phyloP scores from a whole-genome alignment of 2,329 filamentous ascomycete genomes.

The Gnomoniopsis smithogilvyi region DNA sequence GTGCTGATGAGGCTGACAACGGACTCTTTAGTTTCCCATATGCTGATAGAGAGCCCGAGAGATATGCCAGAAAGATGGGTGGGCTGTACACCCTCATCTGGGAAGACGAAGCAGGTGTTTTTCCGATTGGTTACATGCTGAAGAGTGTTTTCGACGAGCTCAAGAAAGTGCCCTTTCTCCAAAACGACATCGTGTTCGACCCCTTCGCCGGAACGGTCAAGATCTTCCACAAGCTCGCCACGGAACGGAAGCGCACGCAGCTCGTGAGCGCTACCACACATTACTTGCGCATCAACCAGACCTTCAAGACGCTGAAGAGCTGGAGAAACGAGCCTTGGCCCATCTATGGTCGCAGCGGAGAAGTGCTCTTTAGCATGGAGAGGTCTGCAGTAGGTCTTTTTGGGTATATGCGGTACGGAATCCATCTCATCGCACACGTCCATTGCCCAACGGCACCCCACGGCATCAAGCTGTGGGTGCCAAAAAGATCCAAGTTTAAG shows the following conservation, averaged over 20 bases:
- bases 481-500: conserved; percentile 72
- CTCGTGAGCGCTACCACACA: conserved; percentile 53
- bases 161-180: conserved; percentile 44
- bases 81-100: conserved; percentile 65
- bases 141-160: conserved; percentile 48
- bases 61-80: conserved; percentile 53
- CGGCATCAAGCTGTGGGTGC: conserved; percentile 80
- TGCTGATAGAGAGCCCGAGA: conserved; percentile 54
- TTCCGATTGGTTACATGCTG: conserved; percentile 62
- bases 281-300: conserved; percentile 66
- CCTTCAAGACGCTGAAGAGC: conserved; percentile 71
- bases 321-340: conserved; percentile 83
- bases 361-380: conserved; percentile 72
- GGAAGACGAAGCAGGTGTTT: conserved; percentile 59
- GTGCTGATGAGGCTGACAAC: conserved; percentile 6
- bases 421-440: conserved; percentile 77
- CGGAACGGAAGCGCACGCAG: conserved; percentile 60
- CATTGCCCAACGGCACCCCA: conserved; percentile 38
- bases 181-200: conserved; percentile 61
- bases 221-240: conserved; percentile 52
- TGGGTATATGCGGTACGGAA: conserved; percentile 73
- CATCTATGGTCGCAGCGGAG: conserved; percentile 63
- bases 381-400: conserved; percentile 71
- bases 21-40: conserved; percentile 70
- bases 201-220: conserved; percentile 58